These are phyloP conservation scores for Luzula sylvatica DNA, from an alignment of 176 grass and related monocot genomes.

Conservation along the genomic window DNA sequence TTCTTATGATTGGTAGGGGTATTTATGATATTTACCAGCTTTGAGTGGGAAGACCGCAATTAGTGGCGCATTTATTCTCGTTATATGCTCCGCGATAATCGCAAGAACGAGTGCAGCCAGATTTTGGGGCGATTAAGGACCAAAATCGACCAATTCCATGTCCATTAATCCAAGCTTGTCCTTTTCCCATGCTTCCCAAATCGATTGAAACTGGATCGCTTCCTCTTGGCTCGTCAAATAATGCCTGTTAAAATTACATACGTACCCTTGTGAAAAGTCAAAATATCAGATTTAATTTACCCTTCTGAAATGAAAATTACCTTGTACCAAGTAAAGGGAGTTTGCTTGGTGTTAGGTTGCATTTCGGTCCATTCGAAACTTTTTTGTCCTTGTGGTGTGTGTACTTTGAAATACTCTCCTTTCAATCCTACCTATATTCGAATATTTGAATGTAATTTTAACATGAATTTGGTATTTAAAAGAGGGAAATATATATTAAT, in stretches of 20 bases:
- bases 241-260: slow-evolving; percentile 30
- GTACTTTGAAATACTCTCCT: slow-evolving; percentile 62
- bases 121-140: slow-evolving; percentile 53
- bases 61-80: slow-evolving; percentile 64
- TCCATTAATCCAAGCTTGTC: slow-evolving; percentile 93
- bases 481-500: background rate
- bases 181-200: slow-evolving; percentile 95
- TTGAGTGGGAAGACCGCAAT: slow-evolving; percentile 84
- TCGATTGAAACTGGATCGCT: slow-evolving; percentile 59
- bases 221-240: slow-evolving; percentile 70
- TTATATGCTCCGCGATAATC: slow-evolving; percentile 63
- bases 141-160: slow-evolving; percentile 77
- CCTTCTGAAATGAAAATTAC: slow-evolving; percentile 28
- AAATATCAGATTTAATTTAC: background rate
- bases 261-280: background rate
- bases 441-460: background rate
- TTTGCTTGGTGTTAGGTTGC: slow-evolving; percentile 31
- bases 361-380: slow-evolving; percentile 50
- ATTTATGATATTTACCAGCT: slow-evolving; percentile 46
- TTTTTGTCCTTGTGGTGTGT: slow-evolving; percentile 55
- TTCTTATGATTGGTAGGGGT: too few relatives aligned
- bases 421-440: slow-evolving; percentile 61
- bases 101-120: slow-evolving; percentile 54
- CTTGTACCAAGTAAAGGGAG: slow-evolving; percentile 87
- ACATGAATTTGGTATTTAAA: background rate